Evolutionary conservation across 2,329 filamentous ascomycete species (phyloP).

Genomic region (Byssothecium circinans): DNA sequence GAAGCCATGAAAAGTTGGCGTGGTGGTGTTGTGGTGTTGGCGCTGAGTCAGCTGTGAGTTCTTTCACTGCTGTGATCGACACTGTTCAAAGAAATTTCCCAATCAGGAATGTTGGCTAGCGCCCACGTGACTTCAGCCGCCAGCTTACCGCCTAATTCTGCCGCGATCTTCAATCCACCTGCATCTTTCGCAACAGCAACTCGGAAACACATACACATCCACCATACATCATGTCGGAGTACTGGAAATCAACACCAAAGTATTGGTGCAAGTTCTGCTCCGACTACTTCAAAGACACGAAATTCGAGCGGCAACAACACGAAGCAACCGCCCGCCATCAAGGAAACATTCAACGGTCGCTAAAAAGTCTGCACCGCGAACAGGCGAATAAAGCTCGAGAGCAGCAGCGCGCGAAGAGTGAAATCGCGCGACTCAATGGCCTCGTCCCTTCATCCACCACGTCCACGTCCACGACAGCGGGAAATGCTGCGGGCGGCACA

Average conservation of each 20-base stretch:
- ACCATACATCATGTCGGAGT: constrained; percentile 74
- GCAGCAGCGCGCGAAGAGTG: constrained; percentile 77
- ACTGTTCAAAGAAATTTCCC: too few relatives aligned
- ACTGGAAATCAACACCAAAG: constrained; percentile 97
- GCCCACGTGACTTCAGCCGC: not conserved
- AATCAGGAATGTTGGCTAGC: not conserved
- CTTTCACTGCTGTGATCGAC: too few relatives aligned
- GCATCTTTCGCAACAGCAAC: not conserved
- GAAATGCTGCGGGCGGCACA: constrained; percentile 5
- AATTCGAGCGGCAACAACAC: constrained; percentile 85
- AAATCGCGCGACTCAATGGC: constrained; percentile 83
- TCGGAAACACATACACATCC: not conserved
- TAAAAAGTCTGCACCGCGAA: constrained; percentile 82
- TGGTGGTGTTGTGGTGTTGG: too few relatives aligned
- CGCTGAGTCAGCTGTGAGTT: too few relatives aligned
- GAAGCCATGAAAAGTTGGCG: too few relatives aligned
- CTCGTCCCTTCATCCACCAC: constrained; percentile 59
- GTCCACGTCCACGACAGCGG: constrained; percentile 35
- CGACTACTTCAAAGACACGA: constrained; percentile 86
- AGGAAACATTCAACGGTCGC: constrained; percentile 80
- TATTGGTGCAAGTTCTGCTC: constrained; percentile 99
- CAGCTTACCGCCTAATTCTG: not conserved
- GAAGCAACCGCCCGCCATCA: constrained; percentile 86
- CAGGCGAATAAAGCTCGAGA: constrained; percentile 82
- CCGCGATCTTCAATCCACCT: too few relatives aligned